Base-by-base conservation (phyloP, 177 flowering plant genomes). In the Vitis hybrid region DNA sequence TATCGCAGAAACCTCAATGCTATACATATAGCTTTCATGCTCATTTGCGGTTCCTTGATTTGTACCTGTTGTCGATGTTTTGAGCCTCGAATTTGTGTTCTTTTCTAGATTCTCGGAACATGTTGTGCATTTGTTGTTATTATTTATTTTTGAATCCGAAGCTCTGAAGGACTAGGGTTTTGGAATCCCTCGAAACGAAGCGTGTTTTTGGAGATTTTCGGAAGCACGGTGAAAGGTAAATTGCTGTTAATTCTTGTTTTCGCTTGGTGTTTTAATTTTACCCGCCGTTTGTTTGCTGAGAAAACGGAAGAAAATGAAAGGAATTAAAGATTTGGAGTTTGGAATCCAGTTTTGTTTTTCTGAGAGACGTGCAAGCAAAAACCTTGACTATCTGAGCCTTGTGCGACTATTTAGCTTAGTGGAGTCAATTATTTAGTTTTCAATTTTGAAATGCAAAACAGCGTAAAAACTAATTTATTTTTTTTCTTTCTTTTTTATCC, bases 121-220 rank as follows among this genome's bases (percentile, higher is more conserved):
- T 16, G 52, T 15, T n/a, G 58, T 31, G 52, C 3, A 65, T 55
- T 64, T 48, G 52, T 58, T 59, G 50, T 12, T 8, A 15, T 14
- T 22, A 3, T 11, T 51, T 62, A 63, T 51, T 22, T 55, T 67
- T 10, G 68, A 55, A 49, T 66, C 22, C 60, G 64, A 60, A 55
- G 69, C 22, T 72, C 33, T 5, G 51, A 29, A 19, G 51, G 58
- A 16, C 53, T 59, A 72, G 69, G 67, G 73, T 39, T 69, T 55
- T 55, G 14, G 7, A 65, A 76, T 64, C 68, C 11, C 72, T 72
- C 62, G 81, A 78, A 63, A 67, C 20, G 5, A 75, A 67, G 10
- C 16, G 12, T 56, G 29, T 22, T n/a, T 56, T 19, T 15, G 20
- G 10, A 55, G 55, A 67, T 65, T 29, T 52, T 59, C 14, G 13